phyloP scores from a whole-genome alignment of 2,329 filamentous ascomycete species.

The Cladosporium sp. region DNA sequence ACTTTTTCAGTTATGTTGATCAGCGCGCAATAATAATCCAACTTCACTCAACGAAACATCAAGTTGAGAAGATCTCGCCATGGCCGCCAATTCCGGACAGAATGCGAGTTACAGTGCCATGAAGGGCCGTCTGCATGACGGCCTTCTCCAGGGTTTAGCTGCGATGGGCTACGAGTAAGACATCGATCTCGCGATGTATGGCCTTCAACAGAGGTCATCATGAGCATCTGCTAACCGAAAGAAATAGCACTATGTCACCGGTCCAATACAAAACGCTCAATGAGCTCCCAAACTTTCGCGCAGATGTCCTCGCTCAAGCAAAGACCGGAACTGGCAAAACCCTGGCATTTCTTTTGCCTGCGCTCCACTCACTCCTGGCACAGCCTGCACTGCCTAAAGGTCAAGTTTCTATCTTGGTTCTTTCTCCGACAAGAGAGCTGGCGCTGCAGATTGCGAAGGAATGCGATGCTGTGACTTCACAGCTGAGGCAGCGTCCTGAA shows the following conservation, averaged over 20 bases:
- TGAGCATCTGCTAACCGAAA: not conserved
- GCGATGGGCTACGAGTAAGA: conserved; percentile 18
- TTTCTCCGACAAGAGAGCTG: conserved; percentile 69
- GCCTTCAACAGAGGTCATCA: not conserved
- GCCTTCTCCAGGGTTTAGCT: conserved; percentile 17
- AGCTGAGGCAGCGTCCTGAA: conserved; percentile 74
- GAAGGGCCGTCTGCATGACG: conserved; percentile 20
- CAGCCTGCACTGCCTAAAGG: conserved; percentile 66
- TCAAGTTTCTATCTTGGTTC: conserved; percentile 78
- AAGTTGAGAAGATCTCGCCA: not conserved
- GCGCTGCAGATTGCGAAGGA: conserved; percentile 62
- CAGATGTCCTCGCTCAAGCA: conserved; percentile 56
- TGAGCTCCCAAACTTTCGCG: conserved; percentile 43
- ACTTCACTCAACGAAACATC: not conserved
- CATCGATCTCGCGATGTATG: not conserved
- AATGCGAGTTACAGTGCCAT: conserved; percentile 14
- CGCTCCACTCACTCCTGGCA: conserved; percentile 75
- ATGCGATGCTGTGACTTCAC: conserved; percentile 76
- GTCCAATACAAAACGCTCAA: conserved; percentile 50
- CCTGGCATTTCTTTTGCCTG: conserved; percentile 81
- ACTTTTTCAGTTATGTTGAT: conserved; percentile 1
- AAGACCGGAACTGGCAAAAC: conserved; percentile 94
- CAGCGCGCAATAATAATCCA: not conserved
- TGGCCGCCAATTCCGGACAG: not conserved
- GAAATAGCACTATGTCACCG: conserved; percentile 43